Percentiles rank a stretch among this genome's conserved stretches.
Conservation (phyloP, 1,139 yeast species). For the Lodderomyces orthopsilosis region DNA sequence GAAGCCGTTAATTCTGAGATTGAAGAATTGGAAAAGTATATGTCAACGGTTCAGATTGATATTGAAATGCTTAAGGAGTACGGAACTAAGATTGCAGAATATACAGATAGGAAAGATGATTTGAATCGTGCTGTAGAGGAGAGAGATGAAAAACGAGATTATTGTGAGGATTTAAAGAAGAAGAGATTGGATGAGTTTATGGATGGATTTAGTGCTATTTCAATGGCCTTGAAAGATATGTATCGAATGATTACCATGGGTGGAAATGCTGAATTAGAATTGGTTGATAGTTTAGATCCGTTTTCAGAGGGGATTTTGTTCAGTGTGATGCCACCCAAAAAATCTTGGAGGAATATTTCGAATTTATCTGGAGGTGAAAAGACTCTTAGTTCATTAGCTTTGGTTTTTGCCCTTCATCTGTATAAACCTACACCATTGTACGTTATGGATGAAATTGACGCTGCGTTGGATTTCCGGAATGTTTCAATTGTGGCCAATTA, state of each 20-base stretch:
- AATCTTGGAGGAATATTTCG: constrained; percentile 94
- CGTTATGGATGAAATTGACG: constrained; percentile 99
- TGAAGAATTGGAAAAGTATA: constrained; percentile 51
- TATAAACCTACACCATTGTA: constrained; percentile 96
- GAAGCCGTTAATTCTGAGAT: constrained; percentile 53
- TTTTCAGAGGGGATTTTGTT: constrained; percentile 95
- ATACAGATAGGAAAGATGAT: constrained; percentile 57
- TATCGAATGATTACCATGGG: constrained; percentile 99
- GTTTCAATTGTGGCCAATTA: constrained; percentile 97
- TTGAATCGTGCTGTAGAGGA: constrained; percentile 63
- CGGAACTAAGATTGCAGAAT: constrained; percentile 64
- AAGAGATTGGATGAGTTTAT: constrained; percentile 84
- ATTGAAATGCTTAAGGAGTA: constrained; percentile 77
- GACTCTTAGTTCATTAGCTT: constrained; percentile 89
- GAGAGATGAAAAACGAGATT: constrained; percentile 64
- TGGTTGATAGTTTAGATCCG: constrained; percentile 96
- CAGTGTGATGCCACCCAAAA: constrained; percentile 99
- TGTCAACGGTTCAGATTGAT: constrained; percentile 63
- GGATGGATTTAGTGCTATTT: constrained; percentile 86
- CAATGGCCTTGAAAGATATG: constrained; percentile 91
- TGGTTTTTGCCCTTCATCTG: constrained; percentile 94
- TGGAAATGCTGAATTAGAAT: constrained; percentile 95
- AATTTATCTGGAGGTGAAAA: constrained; percentile 98
- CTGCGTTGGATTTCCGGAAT: constrained; percentile 95
- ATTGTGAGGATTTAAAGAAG: constrained; percentile 68